Conservation (phyloP, 2,329 filamentous ascomycete species). For the Iodosphaeria phyllophila region DNA sequence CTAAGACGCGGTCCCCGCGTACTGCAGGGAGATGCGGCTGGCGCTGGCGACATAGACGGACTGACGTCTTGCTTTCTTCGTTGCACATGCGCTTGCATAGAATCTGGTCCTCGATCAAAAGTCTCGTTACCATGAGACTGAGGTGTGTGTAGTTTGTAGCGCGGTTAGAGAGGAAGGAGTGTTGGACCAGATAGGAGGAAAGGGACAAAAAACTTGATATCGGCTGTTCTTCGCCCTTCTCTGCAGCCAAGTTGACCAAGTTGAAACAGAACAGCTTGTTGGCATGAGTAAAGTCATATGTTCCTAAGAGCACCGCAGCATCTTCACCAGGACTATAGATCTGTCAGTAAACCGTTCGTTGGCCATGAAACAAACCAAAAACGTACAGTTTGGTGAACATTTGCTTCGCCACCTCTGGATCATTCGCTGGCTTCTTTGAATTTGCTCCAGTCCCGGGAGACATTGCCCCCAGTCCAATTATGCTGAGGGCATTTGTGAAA, state of each 20-base stretch:
- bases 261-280: slow-evolving; percentile 92
- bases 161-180: slow-evolving; percentile 69
- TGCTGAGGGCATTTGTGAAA: slow-evolving; percentile 58
- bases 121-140: slow-evolving; percentile 66
- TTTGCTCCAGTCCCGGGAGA: slow-evolving; percentile 46
- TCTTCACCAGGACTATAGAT: slow-evolving; percentile 53
- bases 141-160: slow-evolving; percentile 70
- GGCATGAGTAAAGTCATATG: slow-evolving; percentile 84
- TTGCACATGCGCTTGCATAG: slow-evolving; percentile 73
- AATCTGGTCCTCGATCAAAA: slow-evolving; percentile 69
- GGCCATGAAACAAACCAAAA: background rate
- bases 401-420: slow-evolving; percentile 63
- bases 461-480: slow-evolving; percentile 68
- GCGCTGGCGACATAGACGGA: slow-evolving; percentile 77
- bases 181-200: slow-evolving; percentile 82
- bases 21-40: slow-evolving; percentile 68
- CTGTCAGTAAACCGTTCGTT: background rate
- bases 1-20: slow-evolving; percentile 52
- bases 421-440: slow-evolving; percentile 38
- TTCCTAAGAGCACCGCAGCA: slow-evolving; percentile 62
- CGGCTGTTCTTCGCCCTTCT: slow-evolving; percentile 50
- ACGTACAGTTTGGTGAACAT: slow-evolving; percentile 65
- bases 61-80: slow-evolving; percentile 51
- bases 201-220: slow-evolving; percentile 73
- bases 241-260: slow-evolving; percentile 45